Conservation (phyloP, 331 rosid genomes). For the Ulmus americana region DNA sequence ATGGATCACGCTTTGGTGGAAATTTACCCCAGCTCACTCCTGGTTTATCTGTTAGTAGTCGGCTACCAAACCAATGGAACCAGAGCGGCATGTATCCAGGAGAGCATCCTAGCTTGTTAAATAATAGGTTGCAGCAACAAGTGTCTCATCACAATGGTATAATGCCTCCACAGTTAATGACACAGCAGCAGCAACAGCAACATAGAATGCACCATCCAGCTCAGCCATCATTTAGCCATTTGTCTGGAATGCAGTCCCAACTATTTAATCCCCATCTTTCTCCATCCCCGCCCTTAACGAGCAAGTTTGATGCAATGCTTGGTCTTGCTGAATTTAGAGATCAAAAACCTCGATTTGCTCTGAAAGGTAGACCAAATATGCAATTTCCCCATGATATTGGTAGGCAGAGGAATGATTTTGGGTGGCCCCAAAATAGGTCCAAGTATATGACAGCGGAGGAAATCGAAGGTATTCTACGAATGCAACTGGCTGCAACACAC, state of each 20-base stretch:
- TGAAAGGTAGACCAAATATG: conserved; percentile 50
- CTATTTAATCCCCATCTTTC: conserved; percentile 54
- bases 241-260: conserved; percentile 64
- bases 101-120: conserved; percentile 54
- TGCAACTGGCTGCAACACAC: conserved; percentile 90
- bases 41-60: conserved; percentile 42
- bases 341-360: conserved; percentile 63
- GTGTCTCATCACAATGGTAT: conserved; percentile 65
- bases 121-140: conserved; percentile 66
- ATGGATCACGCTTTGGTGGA: conserved; percentile 61
- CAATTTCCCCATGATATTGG: conserved; percentile 52
- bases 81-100: conserved; percentile 56
- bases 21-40: conserved; percentile 43
- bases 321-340: conserved; percentile 73
- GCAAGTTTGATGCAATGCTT: conserved; percentile 68
- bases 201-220: conserved; percentile 62
- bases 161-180: conserved; percentile 55
- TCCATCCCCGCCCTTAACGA: conserved; percentile 45
- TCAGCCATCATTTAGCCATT: conserved; percentile 58
- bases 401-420: conserved; percentile 54
- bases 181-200: conserved; percentile 64
- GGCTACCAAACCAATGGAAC: conserved; percentile 59
- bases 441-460: conserved; percentile 82
- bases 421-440: conserved; percentile 67
- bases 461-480: conserved; percentile 73